Base-by-base conservation (phyloP, 768 basidiomycete species). In the Tremella mesenterica region DNA sequence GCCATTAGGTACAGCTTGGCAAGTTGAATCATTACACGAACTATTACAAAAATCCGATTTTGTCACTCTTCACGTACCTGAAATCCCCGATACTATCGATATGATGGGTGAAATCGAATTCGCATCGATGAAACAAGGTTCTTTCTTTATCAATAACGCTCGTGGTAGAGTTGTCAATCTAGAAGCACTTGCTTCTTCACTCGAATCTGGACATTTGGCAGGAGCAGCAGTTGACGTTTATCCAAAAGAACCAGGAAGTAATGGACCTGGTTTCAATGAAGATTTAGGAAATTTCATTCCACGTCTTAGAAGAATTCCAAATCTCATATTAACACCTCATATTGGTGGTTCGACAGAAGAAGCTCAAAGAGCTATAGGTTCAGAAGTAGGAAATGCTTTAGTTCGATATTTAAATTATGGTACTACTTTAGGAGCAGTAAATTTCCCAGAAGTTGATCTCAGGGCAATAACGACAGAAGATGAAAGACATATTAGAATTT, bases 321-420 rank as follows among this genome's bases (percentile, higher is more conserved):
- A 99, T 74, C 81, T 97, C 57, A 91, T 97, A 68, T 84, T 97
- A 65, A 97, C 95, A 0, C 95, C 95, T 20, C 95, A 99, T 71
- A 97, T 99, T 66, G 95, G 95, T 53, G 95, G 95, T 34, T 97
- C 93, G 27, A 99, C 95, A 16, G 95, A 99, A 73, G 95, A 99
- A 73, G 95, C 95, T 4, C 95, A 99, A 74, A 81, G 83, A 50
- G 88, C 92, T 83, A 97, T 99, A 55, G 95, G 95, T 13, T 84
- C 88, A 53, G 95, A 99, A 74, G 95, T 99, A 44, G 81, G 88
- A 4, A 79, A 81, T 29, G 83, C 91, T 2, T 77, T 99, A 38
- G 78, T 80, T 21, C 85, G 91, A 50, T 99, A 96, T 75, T 83
- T 97, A 72, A 85, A 84, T 75, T 89, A 84, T 69, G 95, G 95